Evolutionary conservation across 306 rosid species (phyloP), one percentile per base, ranked within the genome.

Genomic region (Rubus idaeus): DNA sequence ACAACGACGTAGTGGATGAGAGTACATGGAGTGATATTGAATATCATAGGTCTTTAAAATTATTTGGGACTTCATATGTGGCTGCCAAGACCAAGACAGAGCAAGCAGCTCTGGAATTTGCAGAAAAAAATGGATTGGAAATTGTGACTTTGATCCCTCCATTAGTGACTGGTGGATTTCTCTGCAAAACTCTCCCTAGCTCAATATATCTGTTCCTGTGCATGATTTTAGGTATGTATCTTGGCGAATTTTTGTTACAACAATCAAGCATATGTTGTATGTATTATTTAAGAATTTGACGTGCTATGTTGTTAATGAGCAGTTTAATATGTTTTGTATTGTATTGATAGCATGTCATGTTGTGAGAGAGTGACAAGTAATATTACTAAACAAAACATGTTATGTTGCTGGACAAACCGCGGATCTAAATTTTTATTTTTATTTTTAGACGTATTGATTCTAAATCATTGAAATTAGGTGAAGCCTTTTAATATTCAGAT

Each of bases 1-100:
- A 20, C n/a, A 23, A 56, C 0, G 70, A 50, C 6, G 18, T 12
- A 10, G 79, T 50, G 64, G 93, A 90, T 70, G 97, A 92, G 76
- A 81, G 64, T 4, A 13, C 42, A 35, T 90, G 91, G 91, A 81
- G 83, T 67, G 88, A 92, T 5, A 76, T 76, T 1, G 84, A 84
- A 23, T 77, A 5, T 17, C 42, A 73, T 70, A 21, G 83, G 62
- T 73, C 69, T 39, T 21, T 64, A 47, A 26, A 80, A 79, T 52
- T n/a, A 3, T 11, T 4, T 4, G 85, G 76, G 44, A 75, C 77
- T 67, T 74, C 89, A 1, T 88, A 91, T 23, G 40, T 79, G 2
- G 52, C 82, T 67, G 82, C 95, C 16, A 91, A 89, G 80, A 87
- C 93, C 11, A 73, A 80, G 60, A 80, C 91, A 5, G 95, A 90